Conservation (phyloP, 1,284 basidiomycete species). For the Microbotryomycetes sp. region DNA sequence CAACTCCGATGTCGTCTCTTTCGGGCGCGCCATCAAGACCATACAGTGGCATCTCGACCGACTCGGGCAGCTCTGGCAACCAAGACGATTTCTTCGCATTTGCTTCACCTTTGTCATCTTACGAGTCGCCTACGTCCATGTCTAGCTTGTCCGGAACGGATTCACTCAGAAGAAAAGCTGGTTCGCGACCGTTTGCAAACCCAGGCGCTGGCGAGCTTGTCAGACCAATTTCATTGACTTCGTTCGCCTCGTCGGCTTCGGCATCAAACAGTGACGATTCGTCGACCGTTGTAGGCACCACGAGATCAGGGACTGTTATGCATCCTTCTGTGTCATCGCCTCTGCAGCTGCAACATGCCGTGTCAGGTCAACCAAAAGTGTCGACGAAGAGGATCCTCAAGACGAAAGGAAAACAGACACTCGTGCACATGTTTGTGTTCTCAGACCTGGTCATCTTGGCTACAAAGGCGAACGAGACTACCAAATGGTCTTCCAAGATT, state of each 20-base stretch:
- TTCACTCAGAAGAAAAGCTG: slow-evolving; percentile 1
- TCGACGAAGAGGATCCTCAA: background rate
- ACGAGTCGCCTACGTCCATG: slow-evolving; percentile 1
- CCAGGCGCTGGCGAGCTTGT: slow-evolving; percentile 1
- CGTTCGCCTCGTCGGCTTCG: slow-evolving; percentile 1
- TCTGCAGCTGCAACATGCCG: no score
- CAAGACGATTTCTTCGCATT: slow-evolving; percentile 1
- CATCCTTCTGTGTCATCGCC: no score
- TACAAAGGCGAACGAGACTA: slow-evolving; percentile 27
- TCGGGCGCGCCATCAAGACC: slow-evolving; percentile 6
- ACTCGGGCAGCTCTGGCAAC: slow-evolving; percentile 13
- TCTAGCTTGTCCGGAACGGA: slow-evolving; percentile 2
- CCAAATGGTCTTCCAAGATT: slow-evolving; percentile 34
- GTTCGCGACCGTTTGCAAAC: background rate
- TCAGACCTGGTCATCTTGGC: slow-evolving; percentile 60
- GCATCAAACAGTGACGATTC: background rate
- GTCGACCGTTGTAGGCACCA: background rate
- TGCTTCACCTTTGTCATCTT: background rate
- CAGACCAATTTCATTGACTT: slow-evolving; percentile 13
- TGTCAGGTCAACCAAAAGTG: background rate
- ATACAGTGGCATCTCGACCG: slow-evolving; percentile 12
- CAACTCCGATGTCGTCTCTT: slow-evolving; percentile 3
- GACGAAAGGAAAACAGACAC: slow-evolving; percentile 34
- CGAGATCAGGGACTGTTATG: background rate
- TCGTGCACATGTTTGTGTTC: slow-evolving; percentile 58